A percentile compares a stretch with the other conserved stretches of the same genome.
phyloP scores from a whole-genome alignment of 257 asterid genomes.

The Vinca minor region DNA sequence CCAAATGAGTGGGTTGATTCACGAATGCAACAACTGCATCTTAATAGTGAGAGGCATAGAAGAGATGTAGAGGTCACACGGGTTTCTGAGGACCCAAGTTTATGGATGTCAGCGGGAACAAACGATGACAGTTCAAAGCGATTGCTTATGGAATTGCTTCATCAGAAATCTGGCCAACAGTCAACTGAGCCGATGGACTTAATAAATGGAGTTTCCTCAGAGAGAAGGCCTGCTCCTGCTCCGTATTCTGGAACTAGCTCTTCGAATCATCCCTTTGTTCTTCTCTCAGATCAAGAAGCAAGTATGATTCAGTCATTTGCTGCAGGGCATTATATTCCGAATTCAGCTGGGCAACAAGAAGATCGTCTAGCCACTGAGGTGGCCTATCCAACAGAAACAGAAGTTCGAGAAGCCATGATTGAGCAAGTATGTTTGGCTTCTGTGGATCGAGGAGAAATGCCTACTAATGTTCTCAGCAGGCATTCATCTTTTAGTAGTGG shows the following conservation, averaged over 20 bases:
- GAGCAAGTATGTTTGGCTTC: conserved; percentile 31
- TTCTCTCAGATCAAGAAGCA: conserved; percentile 47
- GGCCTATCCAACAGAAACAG: conserved; percentile 22
- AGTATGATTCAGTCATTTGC: conserved; percentile 35
- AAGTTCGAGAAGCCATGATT: conserved; percentile 37
- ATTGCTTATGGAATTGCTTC: conserved; percentile 83
- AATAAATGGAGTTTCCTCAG: conserved; percentile 38
- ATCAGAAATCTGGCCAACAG: conserved; percentile 60
- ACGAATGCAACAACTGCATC: conserved; percentile 59
- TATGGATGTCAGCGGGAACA: conserved; percentile 91
- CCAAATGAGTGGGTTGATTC: conserved; percentile 71
- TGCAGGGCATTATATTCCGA: conserved; percentile 58
- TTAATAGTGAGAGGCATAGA: conserved; percentile 56
- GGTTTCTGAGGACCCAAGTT: conserved; percentile 60
- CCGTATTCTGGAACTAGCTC: conserved; percentile 41
- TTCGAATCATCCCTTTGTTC: conserved; percentile 34
- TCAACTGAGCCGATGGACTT: conserved; percentile 43
- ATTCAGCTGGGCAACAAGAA: conserved; percentile 44
- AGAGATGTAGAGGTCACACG: conserved; percentile 55
- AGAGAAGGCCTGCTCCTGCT: conserved; percentile 46
- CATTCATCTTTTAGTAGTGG: conserved; percentile 43
- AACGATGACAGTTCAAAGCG: conserved; percentile 90
- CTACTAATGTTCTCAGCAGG: conserved; percentile 39
- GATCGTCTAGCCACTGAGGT: conserved; percentile 36
- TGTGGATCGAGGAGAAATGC: conserved; percentile 33